These are phyloP conservation scores for Wickerhamiella qilinensis DNA, from an alignment of 805 yeast genomes.

Conservation along the genomic window DNA sequence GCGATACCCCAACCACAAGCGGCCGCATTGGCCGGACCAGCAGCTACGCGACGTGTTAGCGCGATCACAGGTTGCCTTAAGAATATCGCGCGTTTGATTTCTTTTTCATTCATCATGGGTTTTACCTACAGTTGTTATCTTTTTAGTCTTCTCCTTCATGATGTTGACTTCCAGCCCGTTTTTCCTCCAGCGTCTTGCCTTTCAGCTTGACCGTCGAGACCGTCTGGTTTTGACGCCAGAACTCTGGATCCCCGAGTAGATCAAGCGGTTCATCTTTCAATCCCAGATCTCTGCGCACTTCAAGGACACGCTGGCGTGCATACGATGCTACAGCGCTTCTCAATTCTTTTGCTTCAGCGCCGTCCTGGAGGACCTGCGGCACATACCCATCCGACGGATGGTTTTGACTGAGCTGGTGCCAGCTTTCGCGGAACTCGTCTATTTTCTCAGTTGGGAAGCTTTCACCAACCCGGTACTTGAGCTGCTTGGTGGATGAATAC, in stretches of 20 bases:
- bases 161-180: no score
- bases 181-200: not conserved
- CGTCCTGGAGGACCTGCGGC: slow-evolving; percentile 43
- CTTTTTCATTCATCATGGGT: no score
- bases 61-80: no score
- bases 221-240: not conserved
- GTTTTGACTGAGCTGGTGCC: slow-evolving; percentile 41
- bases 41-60: no score
- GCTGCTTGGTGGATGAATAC: slow-evolving; percentile 49
- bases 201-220: not conserved
- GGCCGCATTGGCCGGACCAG: no score
- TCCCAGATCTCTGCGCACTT: not conserved
- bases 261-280: not conserved
- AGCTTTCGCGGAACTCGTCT: slow-evolving; percentile 44
- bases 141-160: no score
- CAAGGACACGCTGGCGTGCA: not conserved
- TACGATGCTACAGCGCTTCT: slow-evolving; percentile 30
- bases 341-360: slow-evolving; percentile 46
- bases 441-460: slow-evolving; percentile 47
- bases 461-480: slow-evolving; percentile 57
- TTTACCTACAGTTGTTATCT: no score
- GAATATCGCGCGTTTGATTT: no score
- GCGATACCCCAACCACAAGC: no score
- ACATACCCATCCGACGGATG: slow-evolving; percentile 28
- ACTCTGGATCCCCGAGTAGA: not conserved